Percentiles rank a stretch among this genome's conserved stretches.
phyloP scores from a whole-genome alignment of 2,329 filamentous ascomycete species.

The Rutstroemia sp. region DNA sequence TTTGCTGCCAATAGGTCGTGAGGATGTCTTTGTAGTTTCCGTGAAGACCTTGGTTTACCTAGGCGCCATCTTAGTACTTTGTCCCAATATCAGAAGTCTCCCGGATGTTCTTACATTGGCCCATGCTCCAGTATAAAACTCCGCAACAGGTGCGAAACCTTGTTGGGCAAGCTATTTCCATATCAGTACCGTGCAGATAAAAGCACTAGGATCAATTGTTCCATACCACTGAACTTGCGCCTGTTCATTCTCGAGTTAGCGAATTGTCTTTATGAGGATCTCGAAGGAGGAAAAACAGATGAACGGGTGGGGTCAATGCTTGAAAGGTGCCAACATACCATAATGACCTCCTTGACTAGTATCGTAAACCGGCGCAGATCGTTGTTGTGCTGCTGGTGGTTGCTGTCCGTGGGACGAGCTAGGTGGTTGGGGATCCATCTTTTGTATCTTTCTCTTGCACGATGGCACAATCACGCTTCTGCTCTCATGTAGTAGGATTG shows the following conservation, averaged over 20 bases:
- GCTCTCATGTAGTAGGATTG: background rate
- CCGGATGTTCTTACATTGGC: constrained; percentile 63
- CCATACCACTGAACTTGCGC: constrained; percentile 62
- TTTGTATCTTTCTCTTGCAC: constrained; percentile 10
- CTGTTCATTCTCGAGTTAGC: constrained; percentile 35
- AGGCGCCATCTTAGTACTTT: constrained; percentile 21
- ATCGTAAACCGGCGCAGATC: constrained; percentile 54
- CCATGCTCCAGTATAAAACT: constrained; percentile 91
- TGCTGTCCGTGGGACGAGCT: constrained; percentile 43
- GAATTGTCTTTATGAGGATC: constrained; percentile 11
- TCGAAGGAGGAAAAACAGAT: background rate
- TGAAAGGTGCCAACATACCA: constrained; percentile 42
- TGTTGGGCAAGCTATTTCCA: constrained; percentile 66
- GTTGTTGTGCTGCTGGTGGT: constrained; percentile 36
- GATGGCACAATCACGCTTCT: background rate
- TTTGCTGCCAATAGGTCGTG: constrained; percentile 98
- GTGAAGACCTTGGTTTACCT: constrained; percentile 92
- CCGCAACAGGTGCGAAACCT: constrained; percentile 79
- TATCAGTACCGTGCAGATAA: constrained; percentile 19
- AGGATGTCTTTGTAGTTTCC: constrained; percentile 94
- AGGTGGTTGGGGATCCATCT: constrained; percentile 49
- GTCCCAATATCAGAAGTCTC: background rate
- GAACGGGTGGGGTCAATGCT: background rate
- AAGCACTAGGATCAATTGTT: constrained; percentile 2
- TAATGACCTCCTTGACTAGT: constrained; percentile 69